A percentile compares a stretch with the other conserved stretches of the same genome.
phyloP scores from a whole-genome alignment of 805 yeast species.

The Myxozyma melibiosi region DNA sequence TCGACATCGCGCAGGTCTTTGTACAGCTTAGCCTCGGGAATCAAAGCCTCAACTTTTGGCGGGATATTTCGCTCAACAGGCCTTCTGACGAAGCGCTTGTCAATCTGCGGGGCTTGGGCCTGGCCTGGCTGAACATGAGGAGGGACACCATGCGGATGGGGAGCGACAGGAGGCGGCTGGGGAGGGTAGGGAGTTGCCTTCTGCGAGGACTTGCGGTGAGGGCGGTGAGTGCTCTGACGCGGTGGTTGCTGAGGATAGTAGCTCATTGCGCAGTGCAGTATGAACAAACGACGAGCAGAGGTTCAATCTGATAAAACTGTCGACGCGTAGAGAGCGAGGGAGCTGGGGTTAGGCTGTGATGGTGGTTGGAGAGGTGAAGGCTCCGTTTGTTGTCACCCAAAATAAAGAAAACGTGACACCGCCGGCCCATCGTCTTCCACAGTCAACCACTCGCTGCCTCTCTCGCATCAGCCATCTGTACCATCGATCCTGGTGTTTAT shows the following conservation, averaged over 20 bases:
- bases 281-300: neutral
- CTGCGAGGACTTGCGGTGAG: slow-evolving; percentile 11
- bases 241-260: slow-evolving; percentile 7
- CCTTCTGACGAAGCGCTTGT: slow-evolving; percentile 36
- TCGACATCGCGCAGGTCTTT: slow-evolving; percentile 79
- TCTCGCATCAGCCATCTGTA: no score
- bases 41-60: slow-evolving; percentile 47
- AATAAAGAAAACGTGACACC: neutral
- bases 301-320: no score
- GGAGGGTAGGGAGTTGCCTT: slow-evolving; percentile 5
- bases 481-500: no score
- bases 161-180: slow-evolving; percentile 21
- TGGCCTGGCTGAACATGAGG: slow-evolving; percentile 21
- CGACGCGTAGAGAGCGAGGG: neutral
- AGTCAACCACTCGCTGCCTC: no score
- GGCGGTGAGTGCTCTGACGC: slow-evolving; percentile 1
- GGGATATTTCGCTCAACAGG: slow-evolving; percentile 62
- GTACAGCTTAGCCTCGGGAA: slow-evolving; percentile 75
- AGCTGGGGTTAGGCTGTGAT: neutral
- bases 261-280: slow-evolving; percentile 1
- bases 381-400: neutral
- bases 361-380: neutral
- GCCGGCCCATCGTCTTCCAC: no score
- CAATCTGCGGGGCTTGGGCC: slow-evolving; percentile 24
- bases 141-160: slow-evolving; percentile 33